phyloP scores from a whole-genome alignment of 1,284 basidiomycete genomes.

The Irpex lacteus region DNA sequence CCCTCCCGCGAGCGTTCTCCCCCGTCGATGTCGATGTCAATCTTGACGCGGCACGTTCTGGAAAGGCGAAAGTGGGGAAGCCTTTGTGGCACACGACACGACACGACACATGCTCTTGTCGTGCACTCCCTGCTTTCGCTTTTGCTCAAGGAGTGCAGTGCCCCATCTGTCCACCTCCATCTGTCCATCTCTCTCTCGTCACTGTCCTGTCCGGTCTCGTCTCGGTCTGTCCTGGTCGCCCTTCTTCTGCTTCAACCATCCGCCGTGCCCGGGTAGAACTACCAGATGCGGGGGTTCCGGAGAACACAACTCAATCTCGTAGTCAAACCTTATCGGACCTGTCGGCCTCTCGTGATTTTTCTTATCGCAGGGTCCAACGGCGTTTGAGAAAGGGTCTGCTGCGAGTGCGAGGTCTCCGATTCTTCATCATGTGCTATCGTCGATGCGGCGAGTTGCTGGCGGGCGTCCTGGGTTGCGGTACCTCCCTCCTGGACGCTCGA shows the following conservation, averaged over 20 bases:
- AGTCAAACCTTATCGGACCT: not conserved
- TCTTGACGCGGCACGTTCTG: too few species aligned
- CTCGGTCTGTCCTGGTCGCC: not conserved
- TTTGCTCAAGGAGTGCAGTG: too few species aligned
- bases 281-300: not conserved
- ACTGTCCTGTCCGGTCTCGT: not conserved
- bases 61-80: too few species aligned
- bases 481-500: not conserved
- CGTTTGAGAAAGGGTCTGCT: not conserved
- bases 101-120: too few species aligned
- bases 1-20: too few species aligned
- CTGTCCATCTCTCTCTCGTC: too few species aligned
- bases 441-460: not conserved
- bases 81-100: too few species aligned
- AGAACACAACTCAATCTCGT: not conserved
- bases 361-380: not conserved
- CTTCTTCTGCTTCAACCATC: not conserved
- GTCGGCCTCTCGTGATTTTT: not conserved
- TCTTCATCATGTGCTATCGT: not conserved
- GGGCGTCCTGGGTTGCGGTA: not conserved
- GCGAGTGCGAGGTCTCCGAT: too few species aligned
- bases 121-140: too few species aligned
- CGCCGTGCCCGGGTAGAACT: too few species aligned
- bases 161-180: too few species aligned
- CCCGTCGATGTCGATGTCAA: too few species aligned